Percentiles rank a stretch among this genome's conserved stretches.
phyloP scores from a whole-genome alignment of 805 yeast genomes.

The Kodamaea kaohsiungensis region DNA sequence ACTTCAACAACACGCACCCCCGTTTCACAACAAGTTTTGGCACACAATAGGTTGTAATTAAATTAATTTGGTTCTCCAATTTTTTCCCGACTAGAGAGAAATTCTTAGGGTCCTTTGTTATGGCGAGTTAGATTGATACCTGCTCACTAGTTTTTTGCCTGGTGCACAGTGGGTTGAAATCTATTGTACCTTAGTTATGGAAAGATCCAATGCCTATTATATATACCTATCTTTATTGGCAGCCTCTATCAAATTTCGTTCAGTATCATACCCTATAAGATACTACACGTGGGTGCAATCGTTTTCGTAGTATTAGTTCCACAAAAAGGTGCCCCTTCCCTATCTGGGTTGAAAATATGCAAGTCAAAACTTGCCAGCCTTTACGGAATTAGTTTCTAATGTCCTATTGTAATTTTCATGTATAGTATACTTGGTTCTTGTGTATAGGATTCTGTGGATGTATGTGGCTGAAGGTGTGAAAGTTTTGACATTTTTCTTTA shows the following conservation, averaged over 20 bases:
- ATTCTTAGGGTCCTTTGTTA: background rate
- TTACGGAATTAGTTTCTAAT: background rate
- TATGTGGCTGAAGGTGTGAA: background rate
- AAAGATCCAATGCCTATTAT: background rate
- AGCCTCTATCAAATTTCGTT: too few species aligned
- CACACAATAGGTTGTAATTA: background rate
- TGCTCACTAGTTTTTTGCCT: background rate
- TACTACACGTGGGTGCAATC: constrained; percentile 7
- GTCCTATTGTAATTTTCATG: background rate
- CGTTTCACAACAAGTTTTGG: constrained; percentile 4
- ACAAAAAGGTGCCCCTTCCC: background rate
- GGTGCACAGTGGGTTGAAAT: background rate
- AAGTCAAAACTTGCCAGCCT: background rate
- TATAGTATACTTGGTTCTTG: background rate
- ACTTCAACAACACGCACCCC: constrained; percentile 4
- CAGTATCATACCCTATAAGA: too few species aligned
- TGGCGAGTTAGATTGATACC: background rate
- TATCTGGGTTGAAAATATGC: background rate
- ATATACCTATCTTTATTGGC: background rate
- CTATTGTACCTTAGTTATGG: background rate
- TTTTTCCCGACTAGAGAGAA: background rate
- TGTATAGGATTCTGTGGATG: background rate
- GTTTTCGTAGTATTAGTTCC: background rate
- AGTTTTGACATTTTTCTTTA: too few species aligned
- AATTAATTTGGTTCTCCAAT: background rate